Percentiles rank a stretch among this genome's conserved stretches.
These are phyloP conservation scores for Paralagenidium karlingii DNA, from an alignment of 352 stramenopile genomes.

Conservation along the genomic window DNA sequence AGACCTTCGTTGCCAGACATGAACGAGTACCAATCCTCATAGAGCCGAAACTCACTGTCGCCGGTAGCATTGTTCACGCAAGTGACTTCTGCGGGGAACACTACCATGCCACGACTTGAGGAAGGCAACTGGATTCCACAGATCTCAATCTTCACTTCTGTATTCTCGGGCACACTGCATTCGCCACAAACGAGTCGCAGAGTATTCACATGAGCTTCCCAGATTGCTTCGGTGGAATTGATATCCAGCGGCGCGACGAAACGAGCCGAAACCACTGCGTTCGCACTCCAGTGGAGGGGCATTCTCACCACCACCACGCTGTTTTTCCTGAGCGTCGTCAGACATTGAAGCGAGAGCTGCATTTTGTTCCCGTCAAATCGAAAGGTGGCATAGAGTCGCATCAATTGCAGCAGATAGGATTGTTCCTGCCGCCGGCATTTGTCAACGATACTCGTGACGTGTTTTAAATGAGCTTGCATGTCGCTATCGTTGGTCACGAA, in stretches of 20 bases:
- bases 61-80: too few relatives aligned
- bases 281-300: too few relatives aligned
- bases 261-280: too few relatives aligned
- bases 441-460: slow-evolving; percentile 12
- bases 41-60: slow-evolving; percentile 27
- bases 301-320: slow-evolving; percentile 19
- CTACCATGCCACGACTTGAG: slow-evolving; percentile 2
- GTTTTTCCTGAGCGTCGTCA: slow-evolving; percentile 14
- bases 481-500: slow-evolving; percentile 17
- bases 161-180: slow-evolving; percentile 14
- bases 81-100: too few relatives aligned
- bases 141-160: slow-evolving; percentile 17
- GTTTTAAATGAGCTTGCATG: slow-evolving; percentile 14
- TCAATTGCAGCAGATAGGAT: slow-evolving; percentile 37
- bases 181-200: slow-evolving; percentile 19
- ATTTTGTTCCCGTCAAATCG: too few relatives aligned
- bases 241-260: slow-evolving; percentile 13
- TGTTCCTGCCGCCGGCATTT: slow-evolving; percentile 16
- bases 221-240: slow-evolving; percentile 21
- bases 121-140: slow-evolving; percentile 16
- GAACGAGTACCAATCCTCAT: slow-evolving; percentile 45
- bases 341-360: too few relatives aligned
- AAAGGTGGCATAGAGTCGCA: slow-evolving; percentile 35
- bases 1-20: slow-evolving; percentile 29
- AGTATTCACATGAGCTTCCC: slow-evolving; percentile 26